These are phyloP conservation scores for Citrus mangshanensis DNA, from an alignment of 345 rosid species.

Conservation along the genomic window DNA sequence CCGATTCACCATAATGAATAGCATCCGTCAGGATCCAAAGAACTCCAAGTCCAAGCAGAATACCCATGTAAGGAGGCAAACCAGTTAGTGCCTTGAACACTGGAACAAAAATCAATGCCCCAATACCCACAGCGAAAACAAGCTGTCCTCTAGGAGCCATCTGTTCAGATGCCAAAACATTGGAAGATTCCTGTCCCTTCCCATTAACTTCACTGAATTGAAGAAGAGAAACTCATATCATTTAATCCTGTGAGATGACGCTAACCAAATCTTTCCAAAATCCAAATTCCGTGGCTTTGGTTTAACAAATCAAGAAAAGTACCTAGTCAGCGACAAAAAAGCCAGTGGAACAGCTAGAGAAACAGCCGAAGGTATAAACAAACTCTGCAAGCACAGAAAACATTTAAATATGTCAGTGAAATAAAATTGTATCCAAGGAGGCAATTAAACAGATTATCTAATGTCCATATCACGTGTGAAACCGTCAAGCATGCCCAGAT, in stretches of 20 bases:
- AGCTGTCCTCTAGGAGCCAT: conserved; percentile 94
- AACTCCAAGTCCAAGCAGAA: conserved; percentile 92
- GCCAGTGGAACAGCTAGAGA: conserved; percentile 88
- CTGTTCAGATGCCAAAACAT: conserved; percentile 77
- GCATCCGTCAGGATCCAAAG: conserved; percentile 97
- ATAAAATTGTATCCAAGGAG: not conserved
- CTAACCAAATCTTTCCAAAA: conserved; percentile 6
- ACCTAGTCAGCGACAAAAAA: conserved; percentile 88
- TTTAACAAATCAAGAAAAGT: conserved; percentile 28
- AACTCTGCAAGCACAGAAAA: conserved; percentile 44
- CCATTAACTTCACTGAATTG: conserved; percentile 80
- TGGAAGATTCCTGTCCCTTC: conserved; percentile 56
- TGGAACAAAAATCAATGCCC: conserved; percentile 89
- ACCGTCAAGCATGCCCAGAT: not conserved
- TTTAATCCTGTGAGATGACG: conserved; percentile 16
- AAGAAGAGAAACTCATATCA: conserved; percentile 25
- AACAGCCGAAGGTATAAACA: conserved; percentile 67
- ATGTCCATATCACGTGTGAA: not conserved
- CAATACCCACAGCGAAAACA: conserved; percentile 79
- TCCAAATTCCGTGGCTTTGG: not conserved
- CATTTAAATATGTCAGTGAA: not conserved
- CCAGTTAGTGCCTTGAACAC: conserved; percentile 91
- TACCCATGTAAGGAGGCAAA: conserved; percentile 95
- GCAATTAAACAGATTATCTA: not conserved
- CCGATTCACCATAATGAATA: conserved; percentile 92